These are phyloP conservation scores for Lagenaria siceraria DNA, from an alignment of 306 rosid genomes.

Conservation along the genomic window DNA sequence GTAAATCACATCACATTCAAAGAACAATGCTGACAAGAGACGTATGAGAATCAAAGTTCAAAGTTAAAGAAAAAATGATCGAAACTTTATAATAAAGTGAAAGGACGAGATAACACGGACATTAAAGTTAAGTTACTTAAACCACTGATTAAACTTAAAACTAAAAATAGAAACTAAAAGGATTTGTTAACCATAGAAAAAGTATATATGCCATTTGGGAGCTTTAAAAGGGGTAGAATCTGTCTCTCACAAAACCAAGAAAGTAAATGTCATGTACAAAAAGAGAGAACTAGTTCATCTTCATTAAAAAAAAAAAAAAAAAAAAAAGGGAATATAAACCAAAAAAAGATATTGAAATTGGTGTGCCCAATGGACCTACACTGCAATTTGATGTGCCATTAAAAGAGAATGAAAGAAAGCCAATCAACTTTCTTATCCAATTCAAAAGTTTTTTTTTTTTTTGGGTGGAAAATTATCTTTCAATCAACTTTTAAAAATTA, in stretches of 20 bases:
- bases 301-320: neutral
- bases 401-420: slow-evolving; percentile 4
- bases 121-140: neutral
- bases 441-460: neutral
- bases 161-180: neutral
- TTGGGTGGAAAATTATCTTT: neutral
- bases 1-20: no score
- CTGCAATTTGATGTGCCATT: neutral
- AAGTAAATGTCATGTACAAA: neutral
- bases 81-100: neutral
- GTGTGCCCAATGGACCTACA: neutral
- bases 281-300: neutral
- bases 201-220: neutral
- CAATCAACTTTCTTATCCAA: slow-evolving; percentile 3
- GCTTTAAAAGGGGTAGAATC: neutral
- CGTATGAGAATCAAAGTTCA: neutral
- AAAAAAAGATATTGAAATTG: neutral
- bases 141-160: neutral
- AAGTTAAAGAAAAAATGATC: neutral
- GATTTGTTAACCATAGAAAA: neutral
- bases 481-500: neutral
- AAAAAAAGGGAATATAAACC: neutral
- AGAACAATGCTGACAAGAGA: no score
- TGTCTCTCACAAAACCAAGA: neutral
- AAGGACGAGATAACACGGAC: neutral